Evolutionary conservation across 495 filamentous ascomycete species (phyloP).

Genomic region (Bathelium albidoporum): DNA sequence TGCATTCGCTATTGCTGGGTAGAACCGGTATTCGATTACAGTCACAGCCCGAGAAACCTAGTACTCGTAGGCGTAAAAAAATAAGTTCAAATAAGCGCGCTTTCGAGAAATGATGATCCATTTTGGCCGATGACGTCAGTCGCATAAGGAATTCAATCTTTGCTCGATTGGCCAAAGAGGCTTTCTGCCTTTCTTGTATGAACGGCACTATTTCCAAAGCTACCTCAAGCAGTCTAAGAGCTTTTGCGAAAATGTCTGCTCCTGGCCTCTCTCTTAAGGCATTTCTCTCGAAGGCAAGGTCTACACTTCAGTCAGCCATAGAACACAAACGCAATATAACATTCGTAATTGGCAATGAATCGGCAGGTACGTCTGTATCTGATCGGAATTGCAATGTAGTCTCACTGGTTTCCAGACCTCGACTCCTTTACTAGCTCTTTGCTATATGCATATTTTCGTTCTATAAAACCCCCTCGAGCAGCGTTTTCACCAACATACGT

Average conservation of each 20-base stretch:
- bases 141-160: not conserved
- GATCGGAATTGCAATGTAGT: not conserved
- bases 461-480: conserved; percentile 36
- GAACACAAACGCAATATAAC: conserved; percentile 31
- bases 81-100: conserved; percentile 18
- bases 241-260: not conserved
- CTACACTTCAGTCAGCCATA: conserved; percentile 17
- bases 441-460: conserved; percentile 74
- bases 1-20: conserved; percentile 58
- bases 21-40: conserved; percentile 84
- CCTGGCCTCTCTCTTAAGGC: conserved; percentile 25
- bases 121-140: not conserved
- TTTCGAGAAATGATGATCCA: not conserved
- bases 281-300: conserved; percentile 25
- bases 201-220: not conserved
- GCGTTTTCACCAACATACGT: conserved; percentile 51
- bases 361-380: conserved; percentile 43
- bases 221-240: no score
- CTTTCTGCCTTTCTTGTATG: not conserved
- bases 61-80: conserved; percentile 84
- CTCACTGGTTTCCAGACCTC: conserved; percentile 49
- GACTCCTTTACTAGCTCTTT: conserved; percentile 83
- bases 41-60: conserved; percentile 76
- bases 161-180: no score
- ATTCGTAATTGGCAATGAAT: conserved; percentile 66